Conservation (phyloP, 164 flowering plant species). For the Stephania yunnanensis region DNA sequence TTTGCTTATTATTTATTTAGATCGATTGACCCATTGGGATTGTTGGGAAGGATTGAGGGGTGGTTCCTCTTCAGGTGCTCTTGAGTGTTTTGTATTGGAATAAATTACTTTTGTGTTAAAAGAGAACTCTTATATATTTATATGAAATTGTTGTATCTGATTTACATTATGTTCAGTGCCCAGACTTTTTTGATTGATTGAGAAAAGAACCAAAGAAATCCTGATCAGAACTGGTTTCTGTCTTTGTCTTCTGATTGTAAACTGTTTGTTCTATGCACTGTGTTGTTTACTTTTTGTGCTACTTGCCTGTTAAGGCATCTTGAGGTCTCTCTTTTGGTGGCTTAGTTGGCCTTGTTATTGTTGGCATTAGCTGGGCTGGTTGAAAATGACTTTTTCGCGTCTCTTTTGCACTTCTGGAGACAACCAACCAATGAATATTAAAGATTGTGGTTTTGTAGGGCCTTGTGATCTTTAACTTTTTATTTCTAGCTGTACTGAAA, state of each 20-base stretch:
- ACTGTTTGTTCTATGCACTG: not conserved
- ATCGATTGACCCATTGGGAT: not conserved
- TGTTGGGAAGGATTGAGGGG: not conserved
- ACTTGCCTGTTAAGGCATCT: not conserved
- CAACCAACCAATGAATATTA: not conserved
- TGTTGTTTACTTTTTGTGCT: not conserved
- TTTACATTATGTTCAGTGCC: not conserved
- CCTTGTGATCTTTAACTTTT: not conserved
- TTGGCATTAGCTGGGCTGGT: not conserved
- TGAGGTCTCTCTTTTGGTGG: not conserved
- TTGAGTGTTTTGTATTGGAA: slow-evolving; percentile 10
- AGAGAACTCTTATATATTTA: not conserved
- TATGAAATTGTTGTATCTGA: not conserved
- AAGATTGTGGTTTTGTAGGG: not conserved
- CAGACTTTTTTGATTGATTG: not conserved
- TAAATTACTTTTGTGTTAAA: slow-evolving; percentile 12
- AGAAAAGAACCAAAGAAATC: not conserved
- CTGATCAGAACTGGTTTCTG: not conserved
- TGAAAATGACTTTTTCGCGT: not conserved
- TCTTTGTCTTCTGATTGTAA: not conserved
- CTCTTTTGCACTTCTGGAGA: not conserved
- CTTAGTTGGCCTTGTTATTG: not conserved
- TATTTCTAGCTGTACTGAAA: not conserved
- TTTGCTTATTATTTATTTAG: not conserved
- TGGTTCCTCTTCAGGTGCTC: slow-evolving; percentile 4